Evolutionary conservation across 2,329 filamentous ascomycete genomes (phyloP).

Genomic region (Colletotrichum musicola): DNA sequence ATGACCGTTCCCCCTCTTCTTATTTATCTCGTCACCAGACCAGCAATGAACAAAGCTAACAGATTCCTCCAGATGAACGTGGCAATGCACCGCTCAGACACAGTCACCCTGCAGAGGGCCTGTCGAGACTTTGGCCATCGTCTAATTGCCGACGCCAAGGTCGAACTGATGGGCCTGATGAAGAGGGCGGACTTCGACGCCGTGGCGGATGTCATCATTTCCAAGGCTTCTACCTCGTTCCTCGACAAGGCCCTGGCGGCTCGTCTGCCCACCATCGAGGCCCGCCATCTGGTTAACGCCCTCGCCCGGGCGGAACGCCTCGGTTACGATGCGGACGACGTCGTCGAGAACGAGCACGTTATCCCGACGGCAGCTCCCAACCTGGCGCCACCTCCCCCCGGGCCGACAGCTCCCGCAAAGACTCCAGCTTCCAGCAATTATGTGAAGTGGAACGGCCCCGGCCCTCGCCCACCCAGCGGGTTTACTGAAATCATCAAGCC

Average conservation of each 20-base stretch:
- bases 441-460: too few relatives aligned
- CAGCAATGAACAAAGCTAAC: constrained; percentile 40
- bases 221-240: constrained; percentile 61
- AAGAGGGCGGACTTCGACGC: constrained; percentile 58
- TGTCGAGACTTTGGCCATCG: constrained; percentile 61
- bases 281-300: constrained; percentile 67
- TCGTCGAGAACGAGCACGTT: constrained; percentile 60
- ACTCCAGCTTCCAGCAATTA: too few relatives aligned
- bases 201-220: constrained; percentile 56
- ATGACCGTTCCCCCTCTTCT: neutral
- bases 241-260: constrained; percentile 65
- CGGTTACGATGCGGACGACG: constrained; percentile 66
- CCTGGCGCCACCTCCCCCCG: neutral
- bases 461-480: too few relatives aligned
- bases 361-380: constrained; percentile 45
- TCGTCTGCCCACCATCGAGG: constrained; percentile 66
- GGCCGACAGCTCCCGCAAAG: neutral
- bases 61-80: constrained; percentile 53
- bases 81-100: constrained; percentile 58
- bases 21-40: constrained; percentile 12
- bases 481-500: neutral
- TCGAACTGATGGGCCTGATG: constrained; percentile 58
- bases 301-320: constrained; percentile 68
- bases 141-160: constrained; percentile 55
- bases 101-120: constrained; percentile 52